Base-by-base conservation (phyloP, 164 flowering plant species). In the Kingdonia uniflora region DNA sequence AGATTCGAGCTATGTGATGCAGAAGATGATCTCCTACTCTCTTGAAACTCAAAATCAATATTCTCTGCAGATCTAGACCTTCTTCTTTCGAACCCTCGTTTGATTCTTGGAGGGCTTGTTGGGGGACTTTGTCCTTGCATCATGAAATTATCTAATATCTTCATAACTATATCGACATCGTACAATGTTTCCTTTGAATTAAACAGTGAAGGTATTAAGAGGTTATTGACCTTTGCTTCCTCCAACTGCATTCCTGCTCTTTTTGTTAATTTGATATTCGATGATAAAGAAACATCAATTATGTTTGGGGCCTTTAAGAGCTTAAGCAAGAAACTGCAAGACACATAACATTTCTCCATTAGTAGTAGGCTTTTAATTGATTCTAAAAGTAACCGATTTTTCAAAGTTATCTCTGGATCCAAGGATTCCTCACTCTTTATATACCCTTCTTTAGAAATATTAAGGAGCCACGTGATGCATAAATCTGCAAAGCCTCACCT, bases 41-140 rank as follows among this genome's bases (percentile, higher is more conserved):
- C 96, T 57, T 76, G 91, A 45, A 83, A 72, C 67, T 69, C 81
- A 37, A 77, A 69, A 65, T 80, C 85, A 26, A 82, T 68, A 42
- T 88, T 76, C 66, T 87, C 95, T 6, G 90, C 94, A 1, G 98
- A 92, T 17, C 94, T 70, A 6, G 94, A 87, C 70, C 94, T 69
- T 59, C 76, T 78, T 69, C 81, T 72, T 57, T 80, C 80, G 40
- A 68, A 62, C 21, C 73, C 76, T 8, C 64, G 50, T 60, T 65
- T 80, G 20, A 64, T 55, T 60, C 85, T 80, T 14, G 71, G 72
- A 42, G 95, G 95, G 58, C 84, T 85, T 6, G 80, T 83, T 5
- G 88, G 88, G 2, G 96, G 99, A 60, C 92, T 94, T 71, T 78
- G 89, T 46, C 89, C 87, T 54, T 81, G 87, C 60, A 71, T 51